phyloP scores from a whole-genome alignment of 257 asterid species.

The Solanum gandarillasii region DNA sequence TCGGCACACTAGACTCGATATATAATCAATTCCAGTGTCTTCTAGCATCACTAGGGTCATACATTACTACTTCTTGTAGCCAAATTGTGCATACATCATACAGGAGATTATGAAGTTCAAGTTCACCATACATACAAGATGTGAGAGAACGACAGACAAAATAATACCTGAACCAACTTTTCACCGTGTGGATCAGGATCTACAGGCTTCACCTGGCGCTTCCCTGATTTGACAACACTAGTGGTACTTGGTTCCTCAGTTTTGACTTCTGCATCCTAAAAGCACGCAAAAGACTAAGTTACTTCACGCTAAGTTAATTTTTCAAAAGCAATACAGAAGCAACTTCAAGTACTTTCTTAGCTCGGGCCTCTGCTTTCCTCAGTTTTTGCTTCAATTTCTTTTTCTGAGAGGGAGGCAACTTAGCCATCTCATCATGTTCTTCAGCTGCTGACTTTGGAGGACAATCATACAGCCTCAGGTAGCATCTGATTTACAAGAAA shows the following conservation, averaged over 20 bases:
- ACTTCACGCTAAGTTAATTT: not conserved
- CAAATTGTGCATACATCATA: not conserved
- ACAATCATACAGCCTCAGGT: conserved; percentile 77
- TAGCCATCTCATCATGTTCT: conserved; percentile 81
- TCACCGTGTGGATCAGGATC: conserved; percentile 94
- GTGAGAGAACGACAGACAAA: not conserved
- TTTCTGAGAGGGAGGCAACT: conserved; percentile 80
- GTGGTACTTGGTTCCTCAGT: conserved; percentile 61
- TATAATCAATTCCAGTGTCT: not conserved
- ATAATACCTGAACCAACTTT: conserved; percentile 65
- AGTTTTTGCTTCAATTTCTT: conserved; percentile 91
- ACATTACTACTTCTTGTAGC: not conserved
- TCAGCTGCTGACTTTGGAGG: conserved; percentile 77
- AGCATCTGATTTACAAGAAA: conserved; percentile 52
- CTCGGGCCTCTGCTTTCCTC: conserved; percentile 96
- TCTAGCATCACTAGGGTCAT: not conserved
- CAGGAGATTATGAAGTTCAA: not conserved
- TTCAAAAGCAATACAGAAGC: conserved; percentile 3
- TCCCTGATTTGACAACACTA: conserved; percentile 62
- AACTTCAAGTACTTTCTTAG: conserved; percentile 61
- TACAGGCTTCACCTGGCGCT: conserved; percentile 72
- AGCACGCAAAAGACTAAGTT: not conserved
- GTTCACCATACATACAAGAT: not conserved
- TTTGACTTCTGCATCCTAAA: conserved; percentile 87
- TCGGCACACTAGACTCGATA: not conserved